Percentiles rank a stretch among this genome's conserved stretches.
These are phyloP conservation scores for Solidago caesia DNA, from an alignment of 129 eudicot genomes.

Conservation along the genomic window DNA sequence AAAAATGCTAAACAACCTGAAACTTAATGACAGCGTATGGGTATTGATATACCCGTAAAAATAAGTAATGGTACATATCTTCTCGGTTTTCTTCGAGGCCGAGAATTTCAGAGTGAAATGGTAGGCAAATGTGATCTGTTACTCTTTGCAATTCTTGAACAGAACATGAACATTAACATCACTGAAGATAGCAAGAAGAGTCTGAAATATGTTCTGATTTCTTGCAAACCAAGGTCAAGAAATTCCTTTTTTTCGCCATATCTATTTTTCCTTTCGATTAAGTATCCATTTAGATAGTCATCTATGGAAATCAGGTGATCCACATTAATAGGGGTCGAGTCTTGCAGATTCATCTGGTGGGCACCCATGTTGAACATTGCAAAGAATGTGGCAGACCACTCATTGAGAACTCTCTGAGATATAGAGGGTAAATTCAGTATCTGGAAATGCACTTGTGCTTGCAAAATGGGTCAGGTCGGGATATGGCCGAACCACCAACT, in stretches of 20 bases:
- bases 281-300: slow-evolving; percentile 80
- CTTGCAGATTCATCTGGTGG: slow-evolving; percentile 50
- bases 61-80: slow-evolving; percentile 31
- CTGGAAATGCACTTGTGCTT: neutral
- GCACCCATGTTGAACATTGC: slow-evolving; percentile 79
- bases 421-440: slow-evolving; percentile 21
- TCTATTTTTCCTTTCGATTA: slow-evolving; percentile 74
- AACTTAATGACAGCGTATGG: slow-evolving; percentile 23
- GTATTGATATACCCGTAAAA: slow-evolving; percentile 20
- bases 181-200: slow-evolving; percentile 90
- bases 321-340: slow-evolving; percentile 40
- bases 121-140: slow-evolving; percentile 69
- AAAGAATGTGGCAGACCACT: slow-evolving; percentile 82
- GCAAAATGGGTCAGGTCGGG: too few relatives aligned
- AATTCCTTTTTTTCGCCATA: slow-evolving; percentile 87
- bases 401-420: slow-evolving; percentile 74
- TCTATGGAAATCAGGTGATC: slow-evolving; percentile 77
- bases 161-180: slow-evolving; percentile 91
- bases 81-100: slow-evolving; percentile 3
- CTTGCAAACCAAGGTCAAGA: slow-evolving; percentile 90
- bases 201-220: slow-evolving; percentile 82
- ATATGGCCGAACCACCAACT: too few relatives aligned
- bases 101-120: slow-evolving; percentile 29
- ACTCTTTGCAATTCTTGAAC: slow-evolving; percentile 90
- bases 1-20: slow-evolving; percentile 22